Evolutionary conservation across 1,284 basidiomycete species (phyloP), one percentile per base, ranked within the genome.

Genomic region (Ceratobasidium theobromae): DNA sequence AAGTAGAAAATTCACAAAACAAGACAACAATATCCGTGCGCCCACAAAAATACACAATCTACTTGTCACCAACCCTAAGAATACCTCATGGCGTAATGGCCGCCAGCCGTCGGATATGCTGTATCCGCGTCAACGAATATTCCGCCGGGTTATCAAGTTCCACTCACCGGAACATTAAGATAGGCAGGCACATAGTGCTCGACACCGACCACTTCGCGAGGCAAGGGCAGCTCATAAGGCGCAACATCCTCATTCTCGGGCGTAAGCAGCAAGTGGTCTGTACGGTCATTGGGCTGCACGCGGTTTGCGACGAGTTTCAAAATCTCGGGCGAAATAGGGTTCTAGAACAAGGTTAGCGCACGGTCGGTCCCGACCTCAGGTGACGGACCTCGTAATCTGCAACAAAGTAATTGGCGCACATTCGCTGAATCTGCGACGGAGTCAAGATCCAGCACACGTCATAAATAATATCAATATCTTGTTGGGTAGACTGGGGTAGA

Each of bases 371-470:
- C 25, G 41, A 12, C 53, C 28, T 9, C 53, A 23, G 1, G 8
- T 28, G 16, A 68, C 80, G 66, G 71, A 92, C 92, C 84, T 98
- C 94, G 76, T 97, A 98, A 79, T 99, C 97, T 52, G 97, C 97
- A 68, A 97, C 95, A 74, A 97, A 96, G 80, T 99, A 99, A 78
- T 97, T 95, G 68, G 90, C 91, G 78, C 96, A 97, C 85, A 98
- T 93, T 74, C 96, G 91, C 80, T 99, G 97, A 72, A 99, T 99
- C 77, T 99, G 97, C 75, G 96, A 96, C 0, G 97, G 97, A 68
- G 95, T 98, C 60, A 99, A 82, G 89, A 99, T 99, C 97, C 97
- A 99, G 82, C 95, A 99, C 65, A 99, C 96, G 75, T 97, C 91
- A 75, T 98, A 99, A 73, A 98, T 96, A 73, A 99, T 98, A 77